phyloP scores from a whole-genome alignment of 176 grass and related monocot species.

The Dendrocalamus sinicus region DNA sequence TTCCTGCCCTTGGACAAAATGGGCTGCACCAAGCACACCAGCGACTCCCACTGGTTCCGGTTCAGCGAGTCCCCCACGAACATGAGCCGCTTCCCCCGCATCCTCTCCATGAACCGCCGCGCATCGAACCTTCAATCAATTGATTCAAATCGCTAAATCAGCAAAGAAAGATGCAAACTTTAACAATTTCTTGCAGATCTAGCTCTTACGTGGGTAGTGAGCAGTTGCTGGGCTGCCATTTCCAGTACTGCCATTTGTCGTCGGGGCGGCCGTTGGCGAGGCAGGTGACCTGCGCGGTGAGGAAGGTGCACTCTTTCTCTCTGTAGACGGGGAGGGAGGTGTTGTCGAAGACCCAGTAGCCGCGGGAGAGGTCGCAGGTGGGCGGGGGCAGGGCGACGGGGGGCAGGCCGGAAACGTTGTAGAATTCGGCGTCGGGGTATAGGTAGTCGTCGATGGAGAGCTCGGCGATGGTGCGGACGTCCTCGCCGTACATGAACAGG shows the following conservation, averaged over 20 bases:
- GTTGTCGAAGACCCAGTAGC: constrained; percentile 82
- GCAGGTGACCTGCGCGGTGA: constrained; percentile 82
- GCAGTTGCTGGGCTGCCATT: constrained; percentile 81
- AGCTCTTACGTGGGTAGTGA: constrained; percentile 59
- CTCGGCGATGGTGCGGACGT: constrained; percentile 67
- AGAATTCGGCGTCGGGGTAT: constrained; percentile 48
- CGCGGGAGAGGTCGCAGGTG: constrained; percentile 65
- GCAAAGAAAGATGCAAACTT: constrained; percentile 12
- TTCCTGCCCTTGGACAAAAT: constrained; percentile 54
- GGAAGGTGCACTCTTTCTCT: constrained; percentile 69
- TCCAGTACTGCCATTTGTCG: constrained; percentile 78
- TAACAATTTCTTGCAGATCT: constrained; percentile 16
- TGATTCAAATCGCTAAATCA: neutral
- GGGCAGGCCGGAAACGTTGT: constrained; percentile 31
- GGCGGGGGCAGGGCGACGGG: constrained; percentile 51
- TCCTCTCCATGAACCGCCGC: constrained; percentile 64
- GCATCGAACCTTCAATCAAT: constrained; percentile 72
- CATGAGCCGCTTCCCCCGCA: constrained; percentile 82
- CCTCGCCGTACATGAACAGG: constrained; percentile 72
- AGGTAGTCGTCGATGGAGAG: constrained; percentile 73
- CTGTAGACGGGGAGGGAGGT: constrained; percentile 56
- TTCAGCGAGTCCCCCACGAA: constrained; percentile 97
- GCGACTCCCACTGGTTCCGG: constrained; percentile 92
- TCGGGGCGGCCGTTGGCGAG: constrained; percentile 75
- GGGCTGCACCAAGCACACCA: constrained; percentile 85